Conservation (phyloP, 2,329 filamentous ascomycete genomes). For the Clonostachys chloroleuca region DNA sequence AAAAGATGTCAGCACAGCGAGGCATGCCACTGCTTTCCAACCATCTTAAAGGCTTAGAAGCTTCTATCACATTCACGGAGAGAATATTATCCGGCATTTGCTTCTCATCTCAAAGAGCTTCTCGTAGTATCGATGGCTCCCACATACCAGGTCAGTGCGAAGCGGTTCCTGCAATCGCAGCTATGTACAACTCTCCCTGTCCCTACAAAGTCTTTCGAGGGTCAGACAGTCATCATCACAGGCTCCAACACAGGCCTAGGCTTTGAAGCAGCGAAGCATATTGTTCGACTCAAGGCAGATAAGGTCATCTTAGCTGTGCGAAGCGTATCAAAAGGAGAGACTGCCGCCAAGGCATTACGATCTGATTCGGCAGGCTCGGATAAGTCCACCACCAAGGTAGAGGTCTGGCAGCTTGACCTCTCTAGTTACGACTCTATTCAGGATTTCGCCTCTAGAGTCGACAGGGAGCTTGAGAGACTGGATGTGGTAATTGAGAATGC, state of each 20-base stretch:
- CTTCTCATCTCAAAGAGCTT: too few relatives aligned
- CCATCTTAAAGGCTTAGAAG: too few relatives aligned
- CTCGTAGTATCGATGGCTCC: too few relatives aligned
- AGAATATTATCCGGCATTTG: too few relatives aligned
- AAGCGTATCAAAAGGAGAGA: constrained; percentile 2
- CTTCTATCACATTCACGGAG: too few relatives aligned
- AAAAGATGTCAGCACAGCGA: too few relatives aligned
- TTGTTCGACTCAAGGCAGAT: constrained; percentile 12
- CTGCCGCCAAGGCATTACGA: neutral
- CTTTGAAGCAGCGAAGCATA: constrained; percentile 24
- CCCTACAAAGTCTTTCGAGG: constrained; percentile 11
- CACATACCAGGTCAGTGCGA: too few relatives aligned
- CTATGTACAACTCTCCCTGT: neutral
- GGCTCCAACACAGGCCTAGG: constrained; percentile 26
- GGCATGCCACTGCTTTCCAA: too few relatives aligned
- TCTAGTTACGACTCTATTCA: constrained; percentile 26
- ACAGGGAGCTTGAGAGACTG: constrained; percentile 19
- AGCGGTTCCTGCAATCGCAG: neutral
- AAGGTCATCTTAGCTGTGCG: constrained; percentile 25
- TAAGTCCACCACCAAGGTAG: constrained; percentile 1
- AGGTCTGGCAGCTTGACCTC: constrained; percentile 24
- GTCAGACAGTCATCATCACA: constrained; percentile 24
- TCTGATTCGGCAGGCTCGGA: neutral
- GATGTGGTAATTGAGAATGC: constrained; percentile 29
- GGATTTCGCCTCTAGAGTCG: constrained; percentile 21